Evolutionary conservation across 345 rosid species (phyloP), one percentile per base, ranked within the genome.

Genomic region (Brassica juncea): DNA sequence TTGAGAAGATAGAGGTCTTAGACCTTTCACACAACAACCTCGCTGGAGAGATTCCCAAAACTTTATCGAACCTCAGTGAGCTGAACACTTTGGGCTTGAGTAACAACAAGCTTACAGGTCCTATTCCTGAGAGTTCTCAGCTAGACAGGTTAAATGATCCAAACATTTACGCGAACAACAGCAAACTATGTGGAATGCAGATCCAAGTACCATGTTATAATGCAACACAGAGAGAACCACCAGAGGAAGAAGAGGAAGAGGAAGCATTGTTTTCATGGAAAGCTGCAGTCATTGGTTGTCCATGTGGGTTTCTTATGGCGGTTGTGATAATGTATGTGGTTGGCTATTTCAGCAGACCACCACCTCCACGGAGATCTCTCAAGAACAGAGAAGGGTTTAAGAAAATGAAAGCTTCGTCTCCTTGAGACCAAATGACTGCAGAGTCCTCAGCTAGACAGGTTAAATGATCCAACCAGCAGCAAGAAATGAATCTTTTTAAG

Each of bases 21-120:
- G 85, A 87, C 55, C 78, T 87, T 70, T 86, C 88, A 4, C 52
- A 79, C 19, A 84, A 86, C 72, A 74, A 71, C 30, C 77, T 85
- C 11, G 25, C 52, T 0, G 84, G 87, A 0, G 66, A 77, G 52
- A 84, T 86, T 2, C 85, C 90, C 0, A 15, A 28, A 19, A 62
- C 86, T 8, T 71, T 87, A 23, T 71, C 66, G 5, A 75, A 67
- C 10, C 82, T 82, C 5, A 47, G 32, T 2, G 60, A 83, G 49
- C 21, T 80, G 4, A 75, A 32, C 8, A 16, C 12, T 2, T 70
- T 85, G 66, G 82, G 75, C 6, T 70, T 82, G 73, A 84, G 86
- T 69, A 82, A 84, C 76, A 85, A 85, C 76, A 76, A 76, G 70
- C 82, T 85, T 16, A 14, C 47, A 0, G 86, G 86, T 14, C 69